Evolutionary conservation across 2,329 filamentous ascomycete genomes (phyloP), one percentile per base, ranked within the genome.

Genomic region (Delphinella strobiligena): DNA sequence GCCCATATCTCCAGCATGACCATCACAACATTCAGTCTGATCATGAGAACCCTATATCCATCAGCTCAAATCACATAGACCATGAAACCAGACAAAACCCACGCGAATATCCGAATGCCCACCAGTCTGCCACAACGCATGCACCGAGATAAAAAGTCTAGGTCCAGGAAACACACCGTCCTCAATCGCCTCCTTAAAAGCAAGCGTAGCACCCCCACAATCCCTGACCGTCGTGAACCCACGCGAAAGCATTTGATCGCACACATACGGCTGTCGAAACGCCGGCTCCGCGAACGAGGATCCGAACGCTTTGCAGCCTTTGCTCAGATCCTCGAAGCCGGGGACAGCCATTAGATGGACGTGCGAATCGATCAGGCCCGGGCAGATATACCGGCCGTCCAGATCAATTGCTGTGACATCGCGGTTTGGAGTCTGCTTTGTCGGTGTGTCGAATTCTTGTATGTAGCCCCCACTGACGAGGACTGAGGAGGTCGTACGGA

Each of bases 181-280:
- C 1, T 61, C 63, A 12, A 78, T 61, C 1, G 74, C 72, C 47
- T 77, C 62, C 46, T 71, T 72, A 14, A 79, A 57, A 1, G 73
- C 69, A 0, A 69, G 54, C 0, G 61, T 60, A 1, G 74, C 73
- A 3, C 75, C 75, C 1, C 73, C 74, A 24, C 68, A 73, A 49
- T 79, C 74, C 3, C 75, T 64, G 2, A 73, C 62, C 2, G 62
- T 70, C 1, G 75, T 78, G 55, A 77, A 78, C 1, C 75, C 74
- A 14, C 73, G 64, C 31, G 57, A 53, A 0, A 78, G 62, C 57
- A 75, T 76, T 41, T 71, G 61, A 8, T 53, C 44, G 42, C 59
- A 63, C 5, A 70, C 58, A 41, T 63, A 36, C 0, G 71, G 60
- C 48, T 71, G 65, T 2, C 70, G 59, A 11, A 69, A 55, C 3